Conservation (phyloP, 2,329 filamentous ascomycete species). For the Fusarium globosum region DNA sequence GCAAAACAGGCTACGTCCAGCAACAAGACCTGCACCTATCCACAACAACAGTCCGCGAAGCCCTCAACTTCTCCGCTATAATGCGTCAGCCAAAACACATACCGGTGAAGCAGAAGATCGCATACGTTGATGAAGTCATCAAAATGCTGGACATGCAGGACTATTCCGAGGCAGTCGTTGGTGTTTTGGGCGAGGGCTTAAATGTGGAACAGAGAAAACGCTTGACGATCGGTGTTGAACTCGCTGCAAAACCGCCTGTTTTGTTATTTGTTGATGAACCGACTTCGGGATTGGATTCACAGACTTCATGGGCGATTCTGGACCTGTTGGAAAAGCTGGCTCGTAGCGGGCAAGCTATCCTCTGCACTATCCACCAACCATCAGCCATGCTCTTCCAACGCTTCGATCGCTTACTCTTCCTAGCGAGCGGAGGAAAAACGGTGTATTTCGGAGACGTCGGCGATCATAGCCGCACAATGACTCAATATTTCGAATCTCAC, state of each 20-base stretch:
- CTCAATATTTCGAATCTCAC: constrained; percentile 70
- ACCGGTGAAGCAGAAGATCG: constrained; percentile 76
- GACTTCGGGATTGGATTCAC: constrained; percentile 67
- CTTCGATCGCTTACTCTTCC: constrained; percentile 69
- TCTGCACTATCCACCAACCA: constrained; percentile 65
- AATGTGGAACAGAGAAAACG: constrained; percentile 70
- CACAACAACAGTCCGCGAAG: constrained; percentile 85
- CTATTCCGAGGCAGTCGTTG: constrained; percentile 71
- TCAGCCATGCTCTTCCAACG: constrained; percentile 60
- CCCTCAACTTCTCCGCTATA: constrained; percentile 83
- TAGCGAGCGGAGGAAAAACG: constrained; percentile 69
- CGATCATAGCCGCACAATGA: constrained; percentile 62
- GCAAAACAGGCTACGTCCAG: constrained; percentile 88
- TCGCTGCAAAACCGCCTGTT: constrained; percentile 64
- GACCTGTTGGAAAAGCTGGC: constrained; percentile 69
- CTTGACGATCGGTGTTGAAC: constrained; percentile 66
- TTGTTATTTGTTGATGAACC: constrained; percentile 70
- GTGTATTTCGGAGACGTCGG: constrained; percentile 75
- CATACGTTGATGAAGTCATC: constrained; percentile 84
- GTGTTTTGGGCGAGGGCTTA: constrained; percentile 66
- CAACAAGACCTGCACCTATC: constrained; percentile 87
- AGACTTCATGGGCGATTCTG: constrained; percentile 69
- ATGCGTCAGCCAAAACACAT: constrained; percentile 80
- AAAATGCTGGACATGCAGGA: constrained; percentile 71
- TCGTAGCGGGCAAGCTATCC: constrained; percentile 58